Percentiles rank a stretch among this genome's conserved stretches.
Conservation (phyloP, 768 basidiomycete species). For the Sporobolomyces pararoseus region DNA sequence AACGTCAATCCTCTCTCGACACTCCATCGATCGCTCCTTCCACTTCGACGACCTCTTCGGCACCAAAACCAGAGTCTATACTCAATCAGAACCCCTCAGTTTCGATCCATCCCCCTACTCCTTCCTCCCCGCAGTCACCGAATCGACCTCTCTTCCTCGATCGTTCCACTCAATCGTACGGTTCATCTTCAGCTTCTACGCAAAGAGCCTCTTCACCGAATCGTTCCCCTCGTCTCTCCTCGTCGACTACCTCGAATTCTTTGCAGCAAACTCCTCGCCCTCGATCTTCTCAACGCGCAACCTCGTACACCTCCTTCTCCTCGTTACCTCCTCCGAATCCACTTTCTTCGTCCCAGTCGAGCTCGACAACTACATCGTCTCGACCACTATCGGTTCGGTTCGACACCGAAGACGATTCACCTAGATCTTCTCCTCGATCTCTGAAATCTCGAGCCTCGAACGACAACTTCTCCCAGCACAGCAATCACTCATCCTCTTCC, state of each 20-base stretch:
- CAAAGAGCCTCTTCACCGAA: background rate
- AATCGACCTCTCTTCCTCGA: background rate
- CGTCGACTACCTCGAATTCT: background rate
- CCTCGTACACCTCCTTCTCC: constrained; percentile 1
- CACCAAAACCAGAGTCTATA: background rate
- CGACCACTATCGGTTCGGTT: constrained; percentile 11
- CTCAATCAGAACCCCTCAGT: background rate
- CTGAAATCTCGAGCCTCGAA: background rate
- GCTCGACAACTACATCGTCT: background rate
- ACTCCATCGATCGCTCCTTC: constrained; percentile 11
- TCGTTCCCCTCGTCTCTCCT: background rate
- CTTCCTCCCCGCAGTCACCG: background rate
- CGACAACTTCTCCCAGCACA: constrained; percentile 1
- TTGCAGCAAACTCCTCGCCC: background rate
- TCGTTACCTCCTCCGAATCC: background rate
- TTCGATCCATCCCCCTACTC: background rate
- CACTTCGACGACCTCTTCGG: constrained; percentile 8
- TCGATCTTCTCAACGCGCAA: background rate
- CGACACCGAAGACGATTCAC: constrained; percentile 1
- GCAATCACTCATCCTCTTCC: background rate
- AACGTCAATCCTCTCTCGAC: constrained; percentile 11
- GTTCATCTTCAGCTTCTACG: background rate
- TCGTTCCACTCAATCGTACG: background rate
- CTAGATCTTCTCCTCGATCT: background rate
- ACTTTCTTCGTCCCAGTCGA: constrained; percentile 1